A percentile compares a stretch with the other conserved stretches of the same genome.
phyloP scores from a whole-genome alignment of 352 stramenopile genomes.

The Globisporangium perplexum region DNA sequence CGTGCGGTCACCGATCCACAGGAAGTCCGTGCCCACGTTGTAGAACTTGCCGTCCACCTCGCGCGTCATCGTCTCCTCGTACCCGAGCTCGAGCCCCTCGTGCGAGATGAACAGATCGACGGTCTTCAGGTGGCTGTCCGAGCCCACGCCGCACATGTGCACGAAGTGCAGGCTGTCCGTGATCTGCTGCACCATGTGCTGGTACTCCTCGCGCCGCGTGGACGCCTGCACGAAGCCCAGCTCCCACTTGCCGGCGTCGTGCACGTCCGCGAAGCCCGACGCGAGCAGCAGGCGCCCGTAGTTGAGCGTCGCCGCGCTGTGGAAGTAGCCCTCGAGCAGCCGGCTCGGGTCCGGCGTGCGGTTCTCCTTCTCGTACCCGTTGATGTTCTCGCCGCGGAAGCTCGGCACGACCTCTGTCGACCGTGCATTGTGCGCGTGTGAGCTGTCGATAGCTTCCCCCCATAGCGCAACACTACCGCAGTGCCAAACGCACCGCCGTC shows the following conservation, averaged over 20 bases:
- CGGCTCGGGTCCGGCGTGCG: conserved; percentile 91
- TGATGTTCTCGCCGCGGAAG: conserved; percentile 98
- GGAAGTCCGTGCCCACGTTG: conserved; percentile 97
- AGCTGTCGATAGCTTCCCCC: background rate
- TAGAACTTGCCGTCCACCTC: conserved; percentile 94
- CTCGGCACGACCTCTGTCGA: conserved; percentile 86
- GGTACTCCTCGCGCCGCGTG: conserved; percentile 91
- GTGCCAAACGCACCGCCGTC: conserved; percentile 58
- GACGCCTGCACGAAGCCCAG: conserved; percentile 97
- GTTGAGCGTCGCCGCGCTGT: conserved; percentile 97
- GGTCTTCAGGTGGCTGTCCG: conserved; percentile 87
- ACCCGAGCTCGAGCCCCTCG: conserved; percentile 96
- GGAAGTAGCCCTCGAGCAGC: conserved; percentile 97
- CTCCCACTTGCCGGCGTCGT: conserved; percentile 96
- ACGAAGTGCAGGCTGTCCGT: conserved; percentile 97
- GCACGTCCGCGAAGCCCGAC: conserved; percentile 96
- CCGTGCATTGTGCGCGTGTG: too few relatives aligned
- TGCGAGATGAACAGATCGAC: conserved; percentile 98
- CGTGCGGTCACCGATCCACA: conserved; percentile 99
- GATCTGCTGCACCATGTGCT: conserved; percentile 96
- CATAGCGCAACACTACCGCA: background rate
- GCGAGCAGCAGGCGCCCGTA: conserved; percentile 94
- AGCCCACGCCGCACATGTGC: conserved; percentile 93
- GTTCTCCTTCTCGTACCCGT: conserved; percentile 91
- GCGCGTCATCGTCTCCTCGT: conserved; percentile 97